Conservation (phyloP, 768 basidiomycete genomes). For the Hypholoma fasciculare region DNA sequence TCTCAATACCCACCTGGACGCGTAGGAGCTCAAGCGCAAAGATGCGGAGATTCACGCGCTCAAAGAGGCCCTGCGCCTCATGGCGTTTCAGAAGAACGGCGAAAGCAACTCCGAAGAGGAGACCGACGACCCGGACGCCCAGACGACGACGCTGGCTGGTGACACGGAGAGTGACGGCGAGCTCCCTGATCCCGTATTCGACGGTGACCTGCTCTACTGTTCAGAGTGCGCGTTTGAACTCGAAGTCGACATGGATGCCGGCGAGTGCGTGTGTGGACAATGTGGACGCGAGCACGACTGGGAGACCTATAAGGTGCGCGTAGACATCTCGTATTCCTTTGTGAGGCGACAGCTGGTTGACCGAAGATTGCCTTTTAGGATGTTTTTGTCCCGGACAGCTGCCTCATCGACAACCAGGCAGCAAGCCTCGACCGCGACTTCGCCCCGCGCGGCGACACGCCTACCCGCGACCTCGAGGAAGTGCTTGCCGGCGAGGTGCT, state of each 20-base stretch:
- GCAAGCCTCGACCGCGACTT: slow-evolving; percentile 24
- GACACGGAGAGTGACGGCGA: not conserved
- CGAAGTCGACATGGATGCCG: not conserved
- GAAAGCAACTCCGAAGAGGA: not conserved
- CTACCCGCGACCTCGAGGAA: slow-evolving; percentile 19
- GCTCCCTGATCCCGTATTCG: not conserved
- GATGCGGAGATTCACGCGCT: not conserved
- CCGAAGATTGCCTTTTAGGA: not conserved
- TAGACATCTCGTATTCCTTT: not conserved
- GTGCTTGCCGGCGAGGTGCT: not conserved
- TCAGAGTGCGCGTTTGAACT: not conserved
- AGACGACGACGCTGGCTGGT: not conserved
- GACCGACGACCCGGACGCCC: not conserved
- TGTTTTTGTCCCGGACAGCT: not conserved
- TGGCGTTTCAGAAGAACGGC: not conserved
- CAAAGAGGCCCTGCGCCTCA: not conserved
- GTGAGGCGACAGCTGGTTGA: too few species aligned
- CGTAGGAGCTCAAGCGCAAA: not conserved
- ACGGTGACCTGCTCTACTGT: not conserved
- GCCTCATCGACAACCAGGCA: slow-evolving; percentile 12
- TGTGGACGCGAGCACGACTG: not conserved
- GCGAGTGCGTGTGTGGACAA: not conserved
- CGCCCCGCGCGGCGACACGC: slow-evolving; percentile 30
- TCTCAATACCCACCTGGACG: not conserved
- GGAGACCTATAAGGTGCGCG: not conserved